Evolutionary conservation across 805 yeast genomes (phyloP), one percentile per base, ranked within the genome.

Genomic region (Monosporozyma yasuniensis): DNA sequence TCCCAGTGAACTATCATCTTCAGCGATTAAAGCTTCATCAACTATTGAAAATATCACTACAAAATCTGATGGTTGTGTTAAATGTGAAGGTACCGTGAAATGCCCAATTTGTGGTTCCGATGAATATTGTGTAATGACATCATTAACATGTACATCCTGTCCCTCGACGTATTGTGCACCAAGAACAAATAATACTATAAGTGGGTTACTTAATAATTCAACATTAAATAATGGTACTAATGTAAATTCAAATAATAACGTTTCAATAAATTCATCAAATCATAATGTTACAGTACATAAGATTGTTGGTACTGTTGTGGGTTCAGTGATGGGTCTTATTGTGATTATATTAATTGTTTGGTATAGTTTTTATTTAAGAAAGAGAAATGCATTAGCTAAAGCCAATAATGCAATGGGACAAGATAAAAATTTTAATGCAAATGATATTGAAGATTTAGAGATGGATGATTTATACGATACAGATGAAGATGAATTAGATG

Each of bases 281-380:
- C 44, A 44, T 28, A 11, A n/a, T 8, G 14, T 18, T 8, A 10
- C 25, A 10, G 27, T 21, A 12, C 5, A 48, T 23, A 23, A 87
- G 81, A 75, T 83, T 19, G 85, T 83, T 0, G 91, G 89, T 21
- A 90, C 89, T 23, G 81, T 82, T 1, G 75, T 80, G 2, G 90
- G 86, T 18, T 83, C 84, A 16, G 72, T 78, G 1, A 74, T 70
- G 1, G 77, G 72, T 6, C 60, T 77, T 0, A 67, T 68, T 0
- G 56, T 76, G 4, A 59, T 72, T 0, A 59, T 66, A 10, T 55
- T 71, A 1, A 53, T 70, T 25, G 56, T 70, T 22, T 69, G 74
- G 53, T 72, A 61, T 46, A 61, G 73, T 25, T 69, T 75, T 50
- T 70, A 73, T 52, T 47, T 46, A 11, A 69, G 65, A 52, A 60